phyloP scores from a whole-genome alignment of 1,139 yeast genomes.

The Suhomyces chickasaworum region DNA sequence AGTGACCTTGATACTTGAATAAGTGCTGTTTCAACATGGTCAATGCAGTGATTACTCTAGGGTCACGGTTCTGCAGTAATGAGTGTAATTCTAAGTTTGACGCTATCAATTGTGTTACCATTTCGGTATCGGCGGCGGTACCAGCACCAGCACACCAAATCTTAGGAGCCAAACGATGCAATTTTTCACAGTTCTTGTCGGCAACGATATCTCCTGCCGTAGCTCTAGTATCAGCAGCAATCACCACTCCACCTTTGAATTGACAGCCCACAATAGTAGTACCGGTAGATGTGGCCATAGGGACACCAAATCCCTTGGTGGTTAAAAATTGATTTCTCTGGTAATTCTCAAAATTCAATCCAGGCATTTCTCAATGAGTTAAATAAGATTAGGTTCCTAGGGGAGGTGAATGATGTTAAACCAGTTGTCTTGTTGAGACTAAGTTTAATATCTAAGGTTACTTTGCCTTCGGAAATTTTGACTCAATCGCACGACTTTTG shows the following conservation, averaged over 20 bases:
- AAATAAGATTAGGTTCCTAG: neutral
- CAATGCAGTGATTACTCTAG: slow-evolving; percentile 91
- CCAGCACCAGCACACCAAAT: slow-evolving; percentile 99
- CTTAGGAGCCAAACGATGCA: slow-evolving; percentile 87
- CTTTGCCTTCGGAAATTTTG: slow-evolving; percentile 19
- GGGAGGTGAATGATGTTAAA: neutral
- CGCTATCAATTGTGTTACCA: slow-evolving; percentile 90
- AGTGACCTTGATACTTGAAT: slow-evolving; percentile 94
- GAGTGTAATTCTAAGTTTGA: slow-evolving; percentile 90
- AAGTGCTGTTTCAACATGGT: slow-evolving; percentile 93
- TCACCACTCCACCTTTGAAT: slow-evolving; percentile 89
- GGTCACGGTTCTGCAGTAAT: slow-evolving; percentile 77
- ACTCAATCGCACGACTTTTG: slow-evolving; percentile 14
- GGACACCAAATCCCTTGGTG: slow-evolving; percentile 71
- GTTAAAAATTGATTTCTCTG: slow-evolving; percentile 81
- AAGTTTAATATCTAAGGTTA: neutral
- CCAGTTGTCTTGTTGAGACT: slow-evolving; percentile 1
- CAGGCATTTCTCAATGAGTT: slow-evolving; percentile 58
- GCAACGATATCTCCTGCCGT: slow-evolving; percentile 96
- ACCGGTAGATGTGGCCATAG: slow-evolving; percentile 95
- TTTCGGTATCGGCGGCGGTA: slow-evolving; percentile 99
- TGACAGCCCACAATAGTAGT: slow-evolving; percentile 97
- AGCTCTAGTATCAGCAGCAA: slow-evolving; percentile 98
- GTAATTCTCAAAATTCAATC: slow-evolving; percentile 88
- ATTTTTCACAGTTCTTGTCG: slow-evolving; percentile 95